Percentiles rank a stretch among this genome's conserved stretches.
These are phyloP conservation scores for Saturnispora galanensis DNA, from an alignment of 805 yeast species.

Conservation along the genomic window DNA sequence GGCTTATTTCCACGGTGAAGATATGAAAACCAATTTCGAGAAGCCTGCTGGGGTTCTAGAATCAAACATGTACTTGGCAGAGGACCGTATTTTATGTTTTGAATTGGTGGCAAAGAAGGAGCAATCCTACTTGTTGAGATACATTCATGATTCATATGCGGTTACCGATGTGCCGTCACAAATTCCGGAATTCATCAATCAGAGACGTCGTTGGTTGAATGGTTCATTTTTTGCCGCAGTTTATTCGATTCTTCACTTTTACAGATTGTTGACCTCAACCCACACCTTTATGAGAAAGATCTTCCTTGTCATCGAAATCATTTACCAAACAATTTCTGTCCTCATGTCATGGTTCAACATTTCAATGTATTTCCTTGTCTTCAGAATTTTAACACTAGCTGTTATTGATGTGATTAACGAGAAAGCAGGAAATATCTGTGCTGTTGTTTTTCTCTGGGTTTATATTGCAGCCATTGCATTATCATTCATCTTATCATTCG, in stretches of 20 bases:
- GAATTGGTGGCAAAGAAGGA: constrained; percentile 78
- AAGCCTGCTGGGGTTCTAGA: constrained; percentile 77
- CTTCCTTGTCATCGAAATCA: constrained; percentile 62
- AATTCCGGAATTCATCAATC: constrained; percentile 79
- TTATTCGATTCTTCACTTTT: constrained; percentile 70
- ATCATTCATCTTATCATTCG: constrained; percentile 82
- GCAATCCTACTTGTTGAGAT: constrained; percentile 64
- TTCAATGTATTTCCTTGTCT: constrained; percentile 80
- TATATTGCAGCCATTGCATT: constrained; percentile 67
- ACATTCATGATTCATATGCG: constrained; percentile 80
- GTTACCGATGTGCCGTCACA: constrained; percentile 92
- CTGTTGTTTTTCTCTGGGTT: constrained; percentile 78
- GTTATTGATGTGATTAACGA: constrained; percentile 45
- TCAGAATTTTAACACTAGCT: constrained; percentile 72
- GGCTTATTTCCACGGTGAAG: constrained; percentile 91
- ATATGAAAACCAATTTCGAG: constrained; percentile 45
- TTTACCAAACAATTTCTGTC: constrained; percentile 66
- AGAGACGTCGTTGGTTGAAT: constrained; percentile 93
- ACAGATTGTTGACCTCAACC: constrained; percentile 62
- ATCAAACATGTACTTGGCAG: constrained; percentile 93
- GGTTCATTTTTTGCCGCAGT: constrained; percentile 94
- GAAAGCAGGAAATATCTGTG: constrained; percentile 59
- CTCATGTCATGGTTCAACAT: constrained; percentile 84
- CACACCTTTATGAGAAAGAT: constrained; percentile 64
- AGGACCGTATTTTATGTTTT: constrained; percentile 90